A percentile compares a stretch with the other conserved stretches of the same genome.
Evolutionary conservation across 2,329 filamentous ascomycete genomes (phyloP).

Genomic region (Albifimbria verrucaria): DNA sequence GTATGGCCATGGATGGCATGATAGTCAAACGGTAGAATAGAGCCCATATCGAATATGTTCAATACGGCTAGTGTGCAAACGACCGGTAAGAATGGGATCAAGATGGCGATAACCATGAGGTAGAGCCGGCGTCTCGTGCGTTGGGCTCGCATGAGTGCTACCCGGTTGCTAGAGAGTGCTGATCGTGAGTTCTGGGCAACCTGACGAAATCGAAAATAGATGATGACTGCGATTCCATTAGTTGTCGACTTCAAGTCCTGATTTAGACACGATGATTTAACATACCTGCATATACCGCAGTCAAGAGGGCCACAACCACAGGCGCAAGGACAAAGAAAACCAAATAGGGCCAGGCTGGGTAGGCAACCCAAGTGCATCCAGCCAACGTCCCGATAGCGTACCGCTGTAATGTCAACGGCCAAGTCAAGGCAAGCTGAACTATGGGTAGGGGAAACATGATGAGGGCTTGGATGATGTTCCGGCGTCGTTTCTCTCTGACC

Average conservation of each 20-base stretch:
- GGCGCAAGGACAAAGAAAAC: conserved; percentile 46
- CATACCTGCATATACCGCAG: conserved; percentile 48
- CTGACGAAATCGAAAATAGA: conserved; percentile 44
- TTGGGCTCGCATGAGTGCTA: conserved; percentile 38
- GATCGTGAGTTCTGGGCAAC: conserved; percentile 39
- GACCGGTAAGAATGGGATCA: conserved; percentile 50
- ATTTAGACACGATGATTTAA: conserved; percentile 5
- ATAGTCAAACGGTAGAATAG: conserved; percentile 37
- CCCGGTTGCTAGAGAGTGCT: conserved; percentile 36
- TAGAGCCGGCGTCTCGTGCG: conserved; percentile 52
- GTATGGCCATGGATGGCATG: conserved; percentile 35
- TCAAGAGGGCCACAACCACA: conserved; percentile 38
- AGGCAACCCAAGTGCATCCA: conserved; percentile 45
- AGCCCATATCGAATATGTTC: conserved; percentile 34
- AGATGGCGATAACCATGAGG: conserved; percentile 49
- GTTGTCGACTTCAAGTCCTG: conserved; percentile 1
- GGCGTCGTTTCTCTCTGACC: conserved; percentile 36
- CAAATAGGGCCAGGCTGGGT: conserved; percentile 44
- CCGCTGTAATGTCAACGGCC: conserved; percentile 43
- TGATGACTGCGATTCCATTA: conserved; percentile 34
- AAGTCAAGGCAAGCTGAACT: conserved; percentile 45
- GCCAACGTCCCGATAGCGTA: conserved; percentile 47
- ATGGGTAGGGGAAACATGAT: conserved; percentile 54
- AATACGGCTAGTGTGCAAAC: conserved; percentile 34
- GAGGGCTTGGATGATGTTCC: conserved; percentile 44